Base-by-base conservation (phyloP, 345 rosid genomes). In the Cardiospermum halicacabum region DNA sequence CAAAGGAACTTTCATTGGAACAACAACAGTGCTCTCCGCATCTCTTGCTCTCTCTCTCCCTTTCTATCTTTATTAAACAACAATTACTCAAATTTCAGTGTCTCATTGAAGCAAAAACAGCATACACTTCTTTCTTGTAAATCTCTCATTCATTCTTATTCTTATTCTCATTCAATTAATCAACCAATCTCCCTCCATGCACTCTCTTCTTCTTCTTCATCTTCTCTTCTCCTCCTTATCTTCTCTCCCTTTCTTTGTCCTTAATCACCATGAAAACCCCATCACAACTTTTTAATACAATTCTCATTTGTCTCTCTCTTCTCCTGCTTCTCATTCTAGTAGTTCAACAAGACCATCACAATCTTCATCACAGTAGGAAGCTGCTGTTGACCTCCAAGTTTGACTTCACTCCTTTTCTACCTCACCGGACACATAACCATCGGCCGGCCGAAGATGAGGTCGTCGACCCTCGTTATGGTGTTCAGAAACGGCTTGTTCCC, bases 401-500 rank as follows among this genome's bases (percentile, higher is more conserved):
- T 54, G 90, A 89, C 73, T 80, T 89, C 80, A 36, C 82, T 1
- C 92, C 87, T 2, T 87, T 85, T 69, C 53, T 75, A 47, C 64
- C 25, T 11, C 76, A 34, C 40, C 56, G 30, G 34, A 31, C 54
- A 24, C 77, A 58, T 45, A 13, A 60, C 56, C 22, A 1, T 73
- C 72, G 12, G 39, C 75, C 79, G 5, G 31, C 68, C 18, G 70
- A 77, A 26, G 49, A 37, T 11, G 78, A 79, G 65, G 70, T 81
- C 2, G 70, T 81, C 2, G 93, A 91, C 65, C 83, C 76, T 0
- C 76, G 73, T 10, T 87, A 74, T 53, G 90, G 87, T 5, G 89
- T 4, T 3, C 85, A 81, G n/a, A 79, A 85, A 32, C 79, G 95
- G 40, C 83, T 80, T 25, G 85, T 88, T 56, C 95, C 95, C 42